These are phyloP conservation scores for Penicillium chermesinum DNA, from an alignment of 495 filamentous ascomycete genomes.

Conservation along the genomic window DNA sequence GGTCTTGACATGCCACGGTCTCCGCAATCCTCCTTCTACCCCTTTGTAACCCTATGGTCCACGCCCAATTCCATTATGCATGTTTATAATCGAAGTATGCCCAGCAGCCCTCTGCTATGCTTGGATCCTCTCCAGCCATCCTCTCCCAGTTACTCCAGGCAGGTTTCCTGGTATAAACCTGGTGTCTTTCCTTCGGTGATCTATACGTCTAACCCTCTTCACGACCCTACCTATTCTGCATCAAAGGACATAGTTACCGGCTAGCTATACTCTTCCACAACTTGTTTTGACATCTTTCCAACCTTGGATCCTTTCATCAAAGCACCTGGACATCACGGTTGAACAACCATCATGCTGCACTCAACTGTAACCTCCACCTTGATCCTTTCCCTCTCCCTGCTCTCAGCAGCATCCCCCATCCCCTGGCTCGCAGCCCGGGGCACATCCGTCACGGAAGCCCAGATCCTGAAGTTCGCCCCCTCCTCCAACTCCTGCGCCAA, in stretches of 20 bases:
- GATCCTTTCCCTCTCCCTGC: conserved; percentile 16
- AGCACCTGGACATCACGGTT: too few species aligned
- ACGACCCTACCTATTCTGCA: too few species aligned
- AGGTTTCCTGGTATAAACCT: neutral
- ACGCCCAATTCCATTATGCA: neutral
- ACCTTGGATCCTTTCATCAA: neutral
- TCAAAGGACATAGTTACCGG: neutral
- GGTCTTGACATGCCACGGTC: neutral
- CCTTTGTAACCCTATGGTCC: neutral
- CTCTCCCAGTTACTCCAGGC: too few species aligned
- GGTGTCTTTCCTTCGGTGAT: neutral
- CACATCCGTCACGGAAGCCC: conserved; percentile 32
- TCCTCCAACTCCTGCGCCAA: conserved; percentile 44
- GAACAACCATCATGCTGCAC: too few species aligned
- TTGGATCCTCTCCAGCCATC: too few species aligned
- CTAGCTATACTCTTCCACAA: too few species aligned
- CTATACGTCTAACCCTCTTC: too few species aligned
- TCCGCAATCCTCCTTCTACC: too few species aligned
- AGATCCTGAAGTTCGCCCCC: conserved; percentile 52
- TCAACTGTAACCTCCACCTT: conserved; percentile 3
- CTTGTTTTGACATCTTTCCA: neutral
- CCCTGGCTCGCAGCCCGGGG: conserved; percentile 4
- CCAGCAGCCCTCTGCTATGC: neutral
- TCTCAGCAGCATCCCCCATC: conserved; percentile 10
- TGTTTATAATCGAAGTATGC: neutral